Evolutionary conservation across 2,329 filamentous ascomycete genomes (phyloP), one percentile per base, ranked within the genome.

Genomic region (Penicillium polonicum): DNA sequence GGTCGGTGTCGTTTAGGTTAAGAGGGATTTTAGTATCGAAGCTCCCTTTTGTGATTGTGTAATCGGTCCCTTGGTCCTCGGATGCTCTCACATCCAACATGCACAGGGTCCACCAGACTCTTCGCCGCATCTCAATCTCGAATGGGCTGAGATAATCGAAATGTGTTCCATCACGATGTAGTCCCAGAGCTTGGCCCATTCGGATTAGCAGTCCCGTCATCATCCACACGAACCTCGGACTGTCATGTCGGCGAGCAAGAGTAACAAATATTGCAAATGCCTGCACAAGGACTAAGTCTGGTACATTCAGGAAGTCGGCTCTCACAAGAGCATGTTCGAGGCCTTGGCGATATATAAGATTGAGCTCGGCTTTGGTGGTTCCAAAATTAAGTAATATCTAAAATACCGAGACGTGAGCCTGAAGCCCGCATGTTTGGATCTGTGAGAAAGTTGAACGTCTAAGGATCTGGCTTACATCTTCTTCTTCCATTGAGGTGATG

Each of bases 61-160:
- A 82, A 58, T 88, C 85, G 23, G 82, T 83, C 0, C 85, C 85
- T 65, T 88, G 84, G 57, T 88, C 83, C 65, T 88, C 85, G 0
- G 83, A 83, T 1, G 85, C 79, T 58, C 85, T 76, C 3, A 80
- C 78, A 66, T 89, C 86, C 0, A 88, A 72, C 15, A 86, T 75
- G 62, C 67, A 72, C 25, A 77, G 55, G 31, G 60, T 57, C 72
- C 74, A 76, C 75, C 75, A 78, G 1, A 72, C 58, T 38, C 71
- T 65, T 42, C 75, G 70, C 51, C 75, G 68, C 67, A 76, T 75
- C 48, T 77, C 72, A 19, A 70, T 66, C 21, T 76, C 73, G 42
- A 85, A 88, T 0, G 85, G 84, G 0, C 76, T 74, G 0, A 87
- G 74, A 35, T 76, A 31, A 7, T 23, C 19, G 10, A 67, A 67